A percentile compares a stretch with the other conserved stretches of the same genome.
phyloP scores from a whole-genome alignment of 176 grass and related monocot genomes.

The Juncus inflexus region DNA sequence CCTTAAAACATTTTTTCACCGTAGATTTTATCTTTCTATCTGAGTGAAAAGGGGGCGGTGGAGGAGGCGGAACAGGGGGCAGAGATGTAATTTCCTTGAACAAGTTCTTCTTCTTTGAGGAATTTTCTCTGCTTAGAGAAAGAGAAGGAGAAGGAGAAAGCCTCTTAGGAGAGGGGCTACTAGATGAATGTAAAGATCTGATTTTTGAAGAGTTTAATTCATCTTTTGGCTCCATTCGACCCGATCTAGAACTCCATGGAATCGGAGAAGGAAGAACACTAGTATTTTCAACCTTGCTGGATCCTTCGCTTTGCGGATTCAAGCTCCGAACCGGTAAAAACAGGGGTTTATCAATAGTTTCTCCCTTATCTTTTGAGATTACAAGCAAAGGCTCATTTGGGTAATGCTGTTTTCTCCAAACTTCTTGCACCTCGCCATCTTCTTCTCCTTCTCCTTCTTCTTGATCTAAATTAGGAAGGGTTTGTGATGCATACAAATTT shows the following conservation, averaged over 20 bases:
- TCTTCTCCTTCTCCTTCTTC: conserved; percentile 47
- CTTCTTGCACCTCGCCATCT: conserved; percentile 26
- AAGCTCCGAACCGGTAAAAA: conserved; percentile 54
- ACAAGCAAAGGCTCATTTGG: conserved; percentile 39
- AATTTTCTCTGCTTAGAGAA: conserved; percentile 47
- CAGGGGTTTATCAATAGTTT: conserved; percentile 32
- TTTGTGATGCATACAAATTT: conserved; percentile 47
- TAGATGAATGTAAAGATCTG: conserved; percentile 20
- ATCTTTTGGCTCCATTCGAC: conserved; percentile 35
- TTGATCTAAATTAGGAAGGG: conserved; percentile 44
- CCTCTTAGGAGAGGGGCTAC: conserved; percentile 31
- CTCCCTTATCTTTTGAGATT: conserved; percentile 18
- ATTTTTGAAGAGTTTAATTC: conserved; percentile 18
- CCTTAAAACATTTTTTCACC: conserved; percentile 60
- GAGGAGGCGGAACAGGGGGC: conserved; percentile 60
- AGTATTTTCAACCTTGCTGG: not conserved
- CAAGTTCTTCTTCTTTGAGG: conserved; percentile 36
- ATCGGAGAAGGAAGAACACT: conserved; percentile 80
- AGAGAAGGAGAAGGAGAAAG: conserved; percentile 48
- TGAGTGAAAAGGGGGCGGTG: conserved; percentile 48
- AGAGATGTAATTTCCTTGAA: conserved; percentile 36
- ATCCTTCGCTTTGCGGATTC: conserved; percentile 32
- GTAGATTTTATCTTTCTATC: conserved; percentile 36
- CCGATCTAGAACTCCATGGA: conserved; percentile 67
- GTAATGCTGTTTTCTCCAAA: conserved; percentile 57